Evolutionary conservation across 352 stramenopile species (phyloP).

Genomic region (Phytopythium helicoides): DNA sequence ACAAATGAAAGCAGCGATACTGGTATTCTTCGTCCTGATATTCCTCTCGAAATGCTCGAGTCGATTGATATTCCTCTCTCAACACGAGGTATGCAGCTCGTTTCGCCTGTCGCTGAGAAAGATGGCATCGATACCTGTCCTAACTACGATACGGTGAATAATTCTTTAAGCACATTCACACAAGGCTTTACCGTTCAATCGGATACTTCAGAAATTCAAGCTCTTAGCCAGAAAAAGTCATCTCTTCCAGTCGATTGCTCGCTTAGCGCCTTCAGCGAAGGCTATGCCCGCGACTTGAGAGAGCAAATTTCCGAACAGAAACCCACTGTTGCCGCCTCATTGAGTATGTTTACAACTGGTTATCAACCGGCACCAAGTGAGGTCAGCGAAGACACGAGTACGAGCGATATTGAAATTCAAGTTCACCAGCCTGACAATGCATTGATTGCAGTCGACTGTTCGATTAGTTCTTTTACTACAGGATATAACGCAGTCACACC

Average conservation of each 20-base stretch:
- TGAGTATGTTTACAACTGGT: slow-evolving; percentile 20
- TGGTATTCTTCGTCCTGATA: slow-evolving; percentile 12
- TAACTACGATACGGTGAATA: slow-evolving; percentile 2
- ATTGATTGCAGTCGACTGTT: background rate
- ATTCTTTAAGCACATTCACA: slow-evolving; percentile 46
- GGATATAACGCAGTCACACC: background rate
- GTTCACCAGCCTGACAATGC: too few species aligned
- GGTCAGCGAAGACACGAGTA: background rate
- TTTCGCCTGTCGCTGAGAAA: background rate
- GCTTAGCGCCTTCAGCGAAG: slow-evolving; percentile 36
- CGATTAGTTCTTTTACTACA: slow-evolving; percentile 1
- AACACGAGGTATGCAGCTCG: background rate
- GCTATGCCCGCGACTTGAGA: slow-evolving; percentile 12
- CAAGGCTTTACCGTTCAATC: slow-evolving; percentile 20
- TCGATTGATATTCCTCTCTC: slow-evolving; percentile 28
- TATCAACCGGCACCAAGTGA: background rate
- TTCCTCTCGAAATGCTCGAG: slow-evolving; percentile 46
- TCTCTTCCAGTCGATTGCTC: slow-evolving; percentile 21
- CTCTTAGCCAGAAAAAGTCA: background rate
- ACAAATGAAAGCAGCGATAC: background rate
- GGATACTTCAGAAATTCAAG: too few species aligned
- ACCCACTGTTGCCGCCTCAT: slow-evolving; percentile 10
- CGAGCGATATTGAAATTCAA: too few species aligned
- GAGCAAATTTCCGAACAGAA: too few species aligned
- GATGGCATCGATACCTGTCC: too few species aligned